Evolutionary conservation across 495 filamentous ascomycete genomes (phyloP), one percentile per base, ranked within the genome.

Genomic region (Daldinia decipiens): DNA sequence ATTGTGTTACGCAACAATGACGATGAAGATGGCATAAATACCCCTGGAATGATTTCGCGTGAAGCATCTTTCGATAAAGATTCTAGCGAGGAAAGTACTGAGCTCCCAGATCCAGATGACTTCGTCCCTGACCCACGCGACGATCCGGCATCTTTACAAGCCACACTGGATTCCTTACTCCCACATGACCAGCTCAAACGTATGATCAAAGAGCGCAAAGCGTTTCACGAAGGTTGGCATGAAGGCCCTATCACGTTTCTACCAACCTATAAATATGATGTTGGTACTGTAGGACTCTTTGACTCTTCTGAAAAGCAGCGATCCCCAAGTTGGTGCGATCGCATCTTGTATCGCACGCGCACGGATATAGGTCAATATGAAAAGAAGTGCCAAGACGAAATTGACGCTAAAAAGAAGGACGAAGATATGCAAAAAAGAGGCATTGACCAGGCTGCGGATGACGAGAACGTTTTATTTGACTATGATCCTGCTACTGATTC

Each of bases 311-410:
- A 97, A 72, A 99, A 98, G 83, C 88, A 90, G 56, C 85, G 96
- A 55, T 90, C 91, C 13, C 96, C 96, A 4, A 97, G 93, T 76
- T 99, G 95, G 95, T 99, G 96, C 77, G 96, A 99, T 79, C 90
- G 96, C n/a, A 94, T 99, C 51, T 80, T 99, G 0, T 99, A 87
- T 73, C 87, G 94, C 36, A 92, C 92, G 1, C 87, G 90, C 39
- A 87, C 83, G 56, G 91, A 93, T 70, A 89, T 84, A 62, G 76
- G 90, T 4, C 85, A 82, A n/a, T 92, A 94, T 73, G 88, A 94
- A n/a, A 82, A 80, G 57, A 89, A 87, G 62, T 74, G 85, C 3
- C 82, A 84, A 59, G 90, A 93, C 63, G 85, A 89, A 57, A 86
- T 90, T 55, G 83, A 90, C 40, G 86, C 89, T 15, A 86, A 86